phyloP scores from a whole-genome alignment of 345 rosid species.

The Syzygium oleosum region DNA sequence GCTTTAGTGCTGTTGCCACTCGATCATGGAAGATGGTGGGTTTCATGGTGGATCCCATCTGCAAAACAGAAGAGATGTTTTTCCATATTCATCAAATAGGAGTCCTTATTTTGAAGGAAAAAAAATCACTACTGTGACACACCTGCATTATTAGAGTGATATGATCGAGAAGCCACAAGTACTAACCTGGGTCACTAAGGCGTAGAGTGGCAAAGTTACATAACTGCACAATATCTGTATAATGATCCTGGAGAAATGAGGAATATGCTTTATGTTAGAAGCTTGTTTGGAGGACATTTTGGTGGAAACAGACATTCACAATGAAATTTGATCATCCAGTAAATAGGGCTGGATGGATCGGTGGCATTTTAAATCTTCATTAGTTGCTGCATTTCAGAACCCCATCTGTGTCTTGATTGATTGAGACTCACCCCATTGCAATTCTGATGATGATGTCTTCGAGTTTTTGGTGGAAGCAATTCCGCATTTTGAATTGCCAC shows the following conservation, averaged over 20 bases:
- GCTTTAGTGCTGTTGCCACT: constrained; percentile 66
- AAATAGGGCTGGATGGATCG: neutral
- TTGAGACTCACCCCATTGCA: constrained; percentile 62
- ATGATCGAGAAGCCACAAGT: neutral
- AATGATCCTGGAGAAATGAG: constrained; percentile 41
- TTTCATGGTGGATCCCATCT: constrained; percentile 94
- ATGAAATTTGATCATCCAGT: neutral
- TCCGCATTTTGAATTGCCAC: constrained; percentile 40
- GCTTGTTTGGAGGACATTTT: neutral
- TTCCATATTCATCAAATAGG: neutral
- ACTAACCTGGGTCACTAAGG: constrained; percentile 85
- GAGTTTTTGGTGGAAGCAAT: constrained; percentile 37
- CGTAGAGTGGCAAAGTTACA: constrained; percentile 93
- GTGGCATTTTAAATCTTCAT: neutral
- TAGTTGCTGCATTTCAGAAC: neutral
- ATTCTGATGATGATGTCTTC: constrained; percentile 58
- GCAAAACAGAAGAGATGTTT: neutral
- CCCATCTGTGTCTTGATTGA: neutral
- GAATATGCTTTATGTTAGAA: neutral
- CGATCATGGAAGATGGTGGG: constrained; percentile 69
- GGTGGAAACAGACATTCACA: neutral
- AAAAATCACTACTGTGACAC: neutral
- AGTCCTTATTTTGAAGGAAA: neutral
- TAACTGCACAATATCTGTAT: constrained; percentile 87
- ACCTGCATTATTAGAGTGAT: neutral